Evolutionary conservation across 1,284 basidiomycete species (phyloP), one percentile per base, ranked within the genome.

Genomic region (Dichomitus squalens): DNA sequence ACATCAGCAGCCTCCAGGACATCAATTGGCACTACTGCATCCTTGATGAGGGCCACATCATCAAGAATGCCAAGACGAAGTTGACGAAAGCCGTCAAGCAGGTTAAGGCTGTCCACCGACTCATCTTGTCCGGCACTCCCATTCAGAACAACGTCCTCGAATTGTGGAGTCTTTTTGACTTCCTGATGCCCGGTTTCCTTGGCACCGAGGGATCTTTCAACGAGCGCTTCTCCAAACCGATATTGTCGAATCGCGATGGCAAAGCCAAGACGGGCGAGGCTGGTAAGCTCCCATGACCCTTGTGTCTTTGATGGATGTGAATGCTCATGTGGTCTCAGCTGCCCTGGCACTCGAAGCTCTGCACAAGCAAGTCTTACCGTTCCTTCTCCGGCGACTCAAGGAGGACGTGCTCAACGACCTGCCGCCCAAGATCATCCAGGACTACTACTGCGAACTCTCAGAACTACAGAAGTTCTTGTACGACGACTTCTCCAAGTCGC

Each of bases 61-160:
- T 99, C 78, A 98, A 98, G 81, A 98, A 98, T 68, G 89, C 94
- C 23, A 98, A 96, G 78, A 98, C 97, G 27, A 99, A 99, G 75
- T 83, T 99, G 49, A 96, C 96, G 0, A 95, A 96, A 71, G 95
- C 97, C 0, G 93, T 99, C 65, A 99, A 99, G 76, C 85, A 82
- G 65, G 84, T 99, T 50, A 85, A 85, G 52, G 93, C 96, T 1
- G 89, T 96, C 63, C 97, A 99, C 74, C 88, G 97, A 14, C 79
- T 99, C 18, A 90, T 99, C 67, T 79, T 99, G 1, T 97, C 95
- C 0, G 97, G 97, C 25, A 99, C 97, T 11, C 97, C 97, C 0
- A 98, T 99, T 58, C 97, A 99, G 78, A 99, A 99, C 75, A 99
- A 99, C 70, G 96, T 99, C 7, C 79, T 99, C 39, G 97, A 99